Conservation (phyloP, 305 asterid species). For the Coffea humblotiana region DNA sequence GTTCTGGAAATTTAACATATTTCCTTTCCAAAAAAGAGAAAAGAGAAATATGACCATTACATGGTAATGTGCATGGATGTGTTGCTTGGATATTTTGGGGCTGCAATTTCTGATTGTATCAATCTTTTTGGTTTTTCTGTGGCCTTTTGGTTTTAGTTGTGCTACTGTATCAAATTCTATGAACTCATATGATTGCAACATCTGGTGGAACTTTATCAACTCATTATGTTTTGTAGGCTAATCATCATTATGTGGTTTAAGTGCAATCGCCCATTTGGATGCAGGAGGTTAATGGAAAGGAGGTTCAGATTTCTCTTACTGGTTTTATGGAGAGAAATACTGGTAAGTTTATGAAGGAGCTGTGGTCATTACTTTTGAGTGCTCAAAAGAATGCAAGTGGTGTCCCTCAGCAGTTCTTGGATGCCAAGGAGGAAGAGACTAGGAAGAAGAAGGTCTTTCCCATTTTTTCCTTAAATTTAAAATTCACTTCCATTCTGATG, state of each 20-base stretch:
- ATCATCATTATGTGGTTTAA: constrained; percentile 5
- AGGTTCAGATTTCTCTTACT: constrained; percentile 86
- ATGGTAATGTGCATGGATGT: background rate
- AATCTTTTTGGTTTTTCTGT: background rate
- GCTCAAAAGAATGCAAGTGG: constrained; percentile 92
- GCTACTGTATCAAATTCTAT: background rate
- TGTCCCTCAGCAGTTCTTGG: constrained; percentile 95
- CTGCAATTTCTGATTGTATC: background rate
- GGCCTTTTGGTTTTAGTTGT: background rate
- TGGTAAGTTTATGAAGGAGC: constrained; percentile 97
- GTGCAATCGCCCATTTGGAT: constrained; percentile 17
- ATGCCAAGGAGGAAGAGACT: constrained; percentile 96
- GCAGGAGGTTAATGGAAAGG: constrained; percentile 95
- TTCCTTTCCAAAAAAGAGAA: background rate
- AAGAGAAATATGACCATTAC: background rate
- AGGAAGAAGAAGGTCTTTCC: constrained; percentile 70
- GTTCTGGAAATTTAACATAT: background rate
- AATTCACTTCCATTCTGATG: constrained; percentile 6
- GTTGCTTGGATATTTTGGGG: background rate
- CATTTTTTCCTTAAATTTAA: constrained; percentile 10
- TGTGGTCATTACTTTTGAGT: constrained; percentile 84
- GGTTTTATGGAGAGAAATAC: constrained; percentile 99
- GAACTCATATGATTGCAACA: background rate
- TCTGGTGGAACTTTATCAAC: background rate
- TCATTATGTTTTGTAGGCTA: constrained; percentile 1